These are phyloP conservation scores for Orbilia ellipsospora DNA, from an alignment of 2,329 filamentous ascomycete genomes.

Conservation along the genomic window DNA sequence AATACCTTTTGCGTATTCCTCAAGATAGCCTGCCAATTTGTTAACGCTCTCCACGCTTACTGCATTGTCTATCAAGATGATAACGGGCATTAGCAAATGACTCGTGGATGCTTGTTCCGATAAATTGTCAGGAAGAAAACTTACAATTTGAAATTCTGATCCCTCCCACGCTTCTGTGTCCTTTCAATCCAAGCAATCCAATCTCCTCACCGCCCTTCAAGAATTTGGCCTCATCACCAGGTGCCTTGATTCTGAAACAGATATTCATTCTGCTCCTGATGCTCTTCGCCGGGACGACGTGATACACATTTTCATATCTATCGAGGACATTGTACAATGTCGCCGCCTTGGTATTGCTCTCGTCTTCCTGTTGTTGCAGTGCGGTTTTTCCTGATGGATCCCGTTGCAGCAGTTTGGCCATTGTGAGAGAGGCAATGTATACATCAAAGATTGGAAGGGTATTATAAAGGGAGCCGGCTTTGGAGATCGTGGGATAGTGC, in stretches of 20 bases:
- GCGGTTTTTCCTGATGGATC: constrained; percentile 67
- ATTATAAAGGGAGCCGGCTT: constrained; percentile 96
- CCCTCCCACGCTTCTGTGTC: constrained; percentile 86
- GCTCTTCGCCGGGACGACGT: constrained; percentile 78
- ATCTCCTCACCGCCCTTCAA: constrained; percentile 75
- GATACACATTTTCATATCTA: constrained; percentile 76
- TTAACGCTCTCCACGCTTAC: constrained; percentile 74
- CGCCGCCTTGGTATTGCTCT: constrained; percentile 78
- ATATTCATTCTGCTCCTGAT: constrained; percentile 93
- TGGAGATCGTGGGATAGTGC: constrained; percentile 83
- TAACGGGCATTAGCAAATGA: not conserved
- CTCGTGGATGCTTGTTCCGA: too few relatives aligned
- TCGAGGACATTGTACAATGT: constrained; percentile 83
- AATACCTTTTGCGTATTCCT: constrained; percentile 65
- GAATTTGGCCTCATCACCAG: constrained; percentile 80
- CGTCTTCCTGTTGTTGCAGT: constrained; percentile 78
- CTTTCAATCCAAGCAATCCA: constrained; percentile 83
- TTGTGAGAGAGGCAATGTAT: constrained; percentile 88
- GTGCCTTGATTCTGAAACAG: constrained; percentile 79
- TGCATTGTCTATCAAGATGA: constrained; percentile 31
- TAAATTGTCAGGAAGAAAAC: constrained; percentile 63
- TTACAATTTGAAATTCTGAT: constrained; percentile 93
- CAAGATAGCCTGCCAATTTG: constrained; percentile 74
- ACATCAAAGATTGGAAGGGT: constrained; percentile 95
- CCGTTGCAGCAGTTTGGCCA: constrained; percentile 74